Base-by-base conservation (phyloP, 306 rosid genomes). In the Ziziphus jujuba region DNA sequence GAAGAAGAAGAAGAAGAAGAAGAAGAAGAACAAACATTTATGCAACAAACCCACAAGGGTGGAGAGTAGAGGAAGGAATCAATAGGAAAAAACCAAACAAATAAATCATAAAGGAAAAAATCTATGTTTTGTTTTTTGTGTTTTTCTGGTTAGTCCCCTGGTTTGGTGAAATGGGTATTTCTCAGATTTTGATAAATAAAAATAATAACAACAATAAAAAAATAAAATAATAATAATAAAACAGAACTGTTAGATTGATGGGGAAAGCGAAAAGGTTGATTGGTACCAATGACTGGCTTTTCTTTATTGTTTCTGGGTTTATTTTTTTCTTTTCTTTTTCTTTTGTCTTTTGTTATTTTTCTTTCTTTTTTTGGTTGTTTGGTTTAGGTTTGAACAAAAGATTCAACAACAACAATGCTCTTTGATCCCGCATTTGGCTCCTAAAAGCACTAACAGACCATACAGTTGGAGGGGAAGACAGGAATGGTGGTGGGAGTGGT, bases 391-490 rank as follows among this genome's bases (percentile, higher is more conserved):
- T 79, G 82, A 76, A 83, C 55, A 63, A 61, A 56, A 63, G 67
- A 79, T 76, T 77, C 81, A 83, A 69, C 69, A 55, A 69, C 69
- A n/a, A 51, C 88, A 52, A 61, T 75, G 76, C 28, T 69, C 17
- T 50, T 66, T 52, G 80, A 55, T 82, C 78, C 92, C 96, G 88
- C 56, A 49, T 82, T 84, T 59, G 69, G 81, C 84, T 87, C 92
- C 95, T 84, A 70, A 66, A 80, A 84, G 71, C 70, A 74, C 79
- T 84, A 69, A 52, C 63, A 76, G 51, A 75, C 95, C 91, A 74
- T 21, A 89, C 84, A 89, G 61, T 72, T 87, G 81, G 81, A 70
- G 4, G 70, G 84, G 75, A 65, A 16, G 71, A 68, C 75, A 77
- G 63, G 24, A 72, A 76, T 34, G 79, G 50, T 63, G 66, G 75